These are phyloP conservation scores for Castanea sativa DNA, from an alignment of 306 rosid species.

Conservation along the genomic window DNA sequence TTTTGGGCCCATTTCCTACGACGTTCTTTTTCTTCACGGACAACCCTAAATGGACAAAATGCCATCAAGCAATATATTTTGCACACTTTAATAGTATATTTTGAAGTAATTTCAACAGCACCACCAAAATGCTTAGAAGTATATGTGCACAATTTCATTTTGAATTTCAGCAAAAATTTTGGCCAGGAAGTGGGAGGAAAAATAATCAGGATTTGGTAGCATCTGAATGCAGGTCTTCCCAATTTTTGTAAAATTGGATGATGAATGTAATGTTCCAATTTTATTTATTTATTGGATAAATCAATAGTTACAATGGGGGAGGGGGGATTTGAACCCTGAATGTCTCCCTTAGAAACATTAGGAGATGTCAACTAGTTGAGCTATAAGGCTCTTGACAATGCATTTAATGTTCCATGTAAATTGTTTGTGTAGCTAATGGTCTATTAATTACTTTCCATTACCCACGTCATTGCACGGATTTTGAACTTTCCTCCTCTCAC, in stretches of 20 bases:
- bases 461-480: neutral
- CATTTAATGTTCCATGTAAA: neutral
- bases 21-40: constrained; percentile 69
- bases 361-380: no score
- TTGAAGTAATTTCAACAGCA: neutral
- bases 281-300: no score
- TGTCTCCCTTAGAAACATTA: no score
- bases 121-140: neutral
- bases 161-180: neutral
- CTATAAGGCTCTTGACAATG: neutral
- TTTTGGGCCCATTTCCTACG: constrained; percentile 70
- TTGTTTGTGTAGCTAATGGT: neutral
- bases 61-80: constrained; percentile 2
- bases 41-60: constrained; percentile 46
- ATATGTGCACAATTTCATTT: no score
- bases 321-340: no score
- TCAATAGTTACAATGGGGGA: no score
- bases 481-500: neutral
- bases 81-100: neutral
- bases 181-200: no score
- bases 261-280: neutral
- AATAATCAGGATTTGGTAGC: neutral
- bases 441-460: neutral
- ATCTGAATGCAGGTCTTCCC: neutral
- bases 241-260: neutral